A percentile compares a stretch with the other conserved stretches of the same genome.
These are phyloP conservation scores for Acorus calamus DNA, from an alignment of 106 monocot species.

Conservation along the genomic window DNA sequence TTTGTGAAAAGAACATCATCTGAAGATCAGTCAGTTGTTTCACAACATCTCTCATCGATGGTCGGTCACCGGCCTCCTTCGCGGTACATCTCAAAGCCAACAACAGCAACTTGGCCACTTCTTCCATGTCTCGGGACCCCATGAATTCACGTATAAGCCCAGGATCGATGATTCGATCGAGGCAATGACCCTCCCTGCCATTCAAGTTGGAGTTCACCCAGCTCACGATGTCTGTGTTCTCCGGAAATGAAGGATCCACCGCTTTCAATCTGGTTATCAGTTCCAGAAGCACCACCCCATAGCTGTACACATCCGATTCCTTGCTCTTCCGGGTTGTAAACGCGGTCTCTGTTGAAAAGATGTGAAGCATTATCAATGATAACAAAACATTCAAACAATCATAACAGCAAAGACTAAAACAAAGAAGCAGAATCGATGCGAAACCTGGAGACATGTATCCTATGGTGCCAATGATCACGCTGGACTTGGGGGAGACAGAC, in stretches of 20 bases:
- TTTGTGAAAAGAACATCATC: not conserved
- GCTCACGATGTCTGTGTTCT: too few relatives aligned
- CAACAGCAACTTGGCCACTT: not conserved
- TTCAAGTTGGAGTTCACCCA: too few relatives aligned
- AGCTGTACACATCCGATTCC: too few relatives aligned
- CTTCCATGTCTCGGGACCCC: too few relatives aligned
- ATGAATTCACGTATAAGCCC: too few relatives aligned
- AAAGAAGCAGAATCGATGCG: not conserved
- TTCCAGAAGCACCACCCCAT: too few relatives aligned
- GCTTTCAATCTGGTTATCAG: too few relatives aligned
- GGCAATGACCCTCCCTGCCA: too few relatives aligned
- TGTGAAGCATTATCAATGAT: not conserved
- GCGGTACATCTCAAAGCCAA: not conserved
- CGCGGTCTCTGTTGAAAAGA: too few relatives aligned
- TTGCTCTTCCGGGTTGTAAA: too few relatives aligned
- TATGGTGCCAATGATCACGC: conserved; percentile 55
- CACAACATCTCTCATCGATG: conserved; percentile 8
- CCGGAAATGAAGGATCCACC: too few relatives aligned
- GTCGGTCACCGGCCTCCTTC: not conserved
- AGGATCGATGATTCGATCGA: too few relatives aligned
- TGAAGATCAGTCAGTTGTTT: conserved; percentile 1
- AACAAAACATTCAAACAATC: not conserved
- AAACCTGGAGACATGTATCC: conserved; percentile 89
- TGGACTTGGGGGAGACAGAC: conserved; percentile 26
- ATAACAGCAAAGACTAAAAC: not conserved